Evolutionary conservation across 345 rosid genomes (phyloP), one percentile per base, ranked within the genome.

Genomic region (Fremontodendron californicum): DNA sequence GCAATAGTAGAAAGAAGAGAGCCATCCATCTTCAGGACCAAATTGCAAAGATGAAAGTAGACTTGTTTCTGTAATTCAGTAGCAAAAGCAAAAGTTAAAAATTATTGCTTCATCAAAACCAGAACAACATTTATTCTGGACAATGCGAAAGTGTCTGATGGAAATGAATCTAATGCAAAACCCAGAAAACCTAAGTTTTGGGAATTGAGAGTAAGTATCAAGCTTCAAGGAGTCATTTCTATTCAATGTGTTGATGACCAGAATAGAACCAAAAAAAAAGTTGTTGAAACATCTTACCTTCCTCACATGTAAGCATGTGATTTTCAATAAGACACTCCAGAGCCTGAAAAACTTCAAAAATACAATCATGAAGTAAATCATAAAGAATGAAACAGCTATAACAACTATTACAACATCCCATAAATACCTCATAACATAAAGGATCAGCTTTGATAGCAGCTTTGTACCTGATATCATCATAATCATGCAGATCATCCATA

Each of bases 361-460:
- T 37, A 79, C 15, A 70, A 49, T 19, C 52, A 73, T 46, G 40
- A 81, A 37, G 63, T 73, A 72, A 71, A 76, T 35, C 7, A 37
- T 23, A 51, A 40, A n/a, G 19, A 37, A 54, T 21, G 46, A 71
- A 78, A 48, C 39, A 10, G 27, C 52, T 39, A 73, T 7, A 27
- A 21, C 43, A 61, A 57, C 2, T 48, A 33, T 13, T 48, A 69
- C 19, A 75, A 35, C 48, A 71, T 25, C 13, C 37, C 73, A 31
- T 69, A 67, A 76, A 65, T 91, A 92, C 99, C 98, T 96, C 99
- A 75, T 91, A 93, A 84, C 99, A 93, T 69, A 96, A 85, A 58
- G 99, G 98, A 85, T 96, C 99, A 65, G 98, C 97, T 86, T 89
- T 96, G 75, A 96, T 84, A 78, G 99, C 98, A 75, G 95, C 97